Base-by-base conservation (phyloP, 2,329 filamentous ascomycete species). In the Myriosclerotinia scirpicola region DNA sequence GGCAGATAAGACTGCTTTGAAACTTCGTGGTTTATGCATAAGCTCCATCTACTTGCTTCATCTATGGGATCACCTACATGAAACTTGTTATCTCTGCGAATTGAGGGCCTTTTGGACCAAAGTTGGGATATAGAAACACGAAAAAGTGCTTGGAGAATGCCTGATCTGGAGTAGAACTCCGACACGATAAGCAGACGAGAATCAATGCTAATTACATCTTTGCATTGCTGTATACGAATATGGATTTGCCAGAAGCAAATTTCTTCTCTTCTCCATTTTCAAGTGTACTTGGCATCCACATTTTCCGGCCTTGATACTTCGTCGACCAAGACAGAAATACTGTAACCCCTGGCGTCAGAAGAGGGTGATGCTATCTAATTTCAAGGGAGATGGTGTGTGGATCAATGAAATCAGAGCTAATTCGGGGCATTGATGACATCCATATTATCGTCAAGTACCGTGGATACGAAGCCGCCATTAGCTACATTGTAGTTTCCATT, bases 401-500 rank as follows among this genome's bases (percentile, higher is more conserved):
- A 8, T 38, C 34, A 56, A 42, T 20, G n/a, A 36, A 2, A 6
- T n/a, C 14, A 40, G 54, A 22, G 54, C 36, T 20, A 42, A 56
- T 14, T 14, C 17, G 34, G 34, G 54, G 20, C 42, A 56, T 12
- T n/a, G 40, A 38, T 4, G 14, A 38, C 54, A 56, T n/a, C n/a
- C n/a, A n/a, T 22, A 56, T 36, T 40, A 12, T 56, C 15, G 36
- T 42, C 54, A 40, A 42, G 54, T n/a, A 56, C 15, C 14, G 54
- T 15, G 26, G 36, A 56, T 56, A 56, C 0, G n/a, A 56, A 42
- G 34, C 34, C 54, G 20, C 54, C 54, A 56, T 40, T 36, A 22
- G 54, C 34, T 56, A 56, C 54, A 22, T 56, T 22, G 34, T 36
- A 42, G 20, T 56, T 36, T 56, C 54, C 54, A 40, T 56, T 56